phyloP scores from a whole-genome alignment of 192 early-diverging fungal genomes.

The Entomortierella parvispora region DNA sequence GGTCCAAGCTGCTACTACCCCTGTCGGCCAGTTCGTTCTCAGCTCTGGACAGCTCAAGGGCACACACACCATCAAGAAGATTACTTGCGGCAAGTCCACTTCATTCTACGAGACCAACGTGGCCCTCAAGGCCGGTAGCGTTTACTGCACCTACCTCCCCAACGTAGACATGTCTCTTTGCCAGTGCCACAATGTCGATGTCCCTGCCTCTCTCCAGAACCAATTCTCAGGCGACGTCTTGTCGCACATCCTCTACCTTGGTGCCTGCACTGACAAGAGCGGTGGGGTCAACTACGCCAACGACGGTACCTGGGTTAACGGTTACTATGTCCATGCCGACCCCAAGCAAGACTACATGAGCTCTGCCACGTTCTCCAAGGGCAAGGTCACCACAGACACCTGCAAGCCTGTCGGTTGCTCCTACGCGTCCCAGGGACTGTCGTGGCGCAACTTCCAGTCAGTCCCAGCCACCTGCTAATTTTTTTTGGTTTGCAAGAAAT shows the following conservation, averaged over 20 bases:
- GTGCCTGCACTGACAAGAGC: not conserved
- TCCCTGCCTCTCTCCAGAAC: not conserved
- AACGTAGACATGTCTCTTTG: constrained; percentile 1
- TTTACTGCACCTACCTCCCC: constrained; percentile 2
- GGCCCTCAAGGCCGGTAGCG: constrained; percentile 2
- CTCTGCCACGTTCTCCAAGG: too few species aligned
- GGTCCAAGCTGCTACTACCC: constrained; percentile 1
- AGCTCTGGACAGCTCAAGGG: not conserved
- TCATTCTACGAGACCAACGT: not conserved
- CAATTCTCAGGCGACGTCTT: not conserved
- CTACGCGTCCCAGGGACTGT: not conserved
- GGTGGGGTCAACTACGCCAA: not conserved
- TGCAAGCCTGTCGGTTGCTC: too few species aligned
- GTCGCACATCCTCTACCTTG: not conserved
- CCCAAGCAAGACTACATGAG: not conserved
- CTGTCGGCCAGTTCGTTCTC: too few species aligned
- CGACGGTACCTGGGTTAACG: constrained; percentile 8
- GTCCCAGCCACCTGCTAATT: not conserved
- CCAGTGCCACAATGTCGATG: constrained; percentile 1
- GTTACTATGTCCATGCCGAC: too few species aligned
- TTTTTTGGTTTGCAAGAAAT: too few species aligned
- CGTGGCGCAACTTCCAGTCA: not conserved
- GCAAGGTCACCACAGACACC: too few species aligned
- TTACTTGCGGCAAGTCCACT: not conserved
- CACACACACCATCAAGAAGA: not conserved